Conservation (phyloP, 768 basidiomycete genomes). For the Leccinum boreale region DNA sequence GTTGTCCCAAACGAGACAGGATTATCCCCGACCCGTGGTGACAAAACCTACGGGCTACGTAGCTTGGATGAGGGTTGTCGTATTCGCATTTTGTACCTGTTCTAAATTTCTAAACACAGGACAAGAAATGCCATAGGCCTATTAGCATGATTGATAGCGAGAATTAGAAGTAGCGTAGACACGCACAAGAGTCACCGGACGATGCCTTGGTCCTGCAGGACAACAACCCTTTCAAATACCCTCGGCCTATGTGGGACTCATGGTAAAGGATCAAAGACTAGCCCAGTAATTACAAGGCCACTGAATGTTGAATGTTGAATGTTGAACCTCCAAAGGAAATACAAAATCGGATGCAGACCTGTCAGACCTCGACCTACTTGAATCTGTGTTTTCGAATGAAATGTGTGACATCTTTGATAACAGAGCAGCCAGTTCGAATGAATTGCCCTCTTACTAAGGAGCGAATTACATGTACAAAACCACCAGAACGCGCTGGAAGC, state of each 20-base stretch:
- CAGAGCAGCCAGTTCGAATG: slow-evolving; percentile 1
- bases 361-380: background rate
- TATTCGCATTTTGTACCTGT: background rate
- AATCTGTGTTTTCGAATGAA: background rate
- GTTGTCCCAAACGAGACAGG: background rate
- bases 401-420: slow-evolving; percentile 18
- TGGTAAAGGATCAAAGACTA: background rate
- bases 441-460: background rate
- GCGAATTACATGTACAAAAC: slow-evolving; percentile 6
- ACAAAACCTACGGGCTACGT: background rate
- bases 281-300: background rate
- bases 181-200: background rate
- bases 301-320: background rate
- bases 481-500: slow-evolving; percentile 1
- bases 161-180: background rate
- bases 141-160: background rate
- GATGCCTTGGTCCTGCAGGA: background rate
- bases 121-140: background rate
- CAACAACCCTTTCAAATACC: background rate
- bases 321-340: background rate
- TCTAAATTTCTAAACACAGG: background rate
- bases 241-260: background rate
- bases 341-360: background rate
- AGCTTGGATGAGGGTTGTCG: background rate
- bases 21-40: background rate